Evolutionary conservation across 192 early-diverging fungal species (phyloP).

Genomic region (Coemansia sp.): DNA sequence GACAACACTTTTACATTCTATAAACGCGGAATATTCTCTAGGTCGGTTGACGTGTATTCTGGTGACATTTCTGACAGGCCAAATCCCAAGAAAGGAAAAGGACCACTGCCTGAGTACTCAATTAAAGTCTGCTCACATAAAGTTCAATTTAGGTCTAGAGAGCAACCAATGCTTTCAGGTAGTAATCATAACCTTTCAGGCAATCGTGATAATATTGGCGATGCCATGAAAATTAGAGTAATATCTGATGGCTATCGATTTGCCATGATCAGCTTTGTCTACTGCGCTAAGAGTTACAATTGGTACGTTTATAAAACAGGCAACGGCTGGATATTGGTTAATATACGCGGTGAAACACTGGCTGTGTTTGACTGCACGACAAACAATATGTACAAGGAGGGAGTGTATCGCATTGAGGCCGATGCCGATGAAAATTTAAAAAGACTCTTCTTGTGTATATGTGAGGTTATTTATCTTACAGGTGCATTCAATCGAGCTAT

Average conservation of each 20-base stretch:
- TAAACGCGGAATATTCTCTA: not conserved
- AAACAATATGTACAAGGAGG: not conserved
- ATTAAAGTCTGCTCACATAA: not conserved
- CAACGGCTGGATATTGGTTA: not conserved
- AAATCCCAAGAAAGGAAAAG: not conserved
- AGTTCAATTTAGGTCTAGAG: too few species aligned
- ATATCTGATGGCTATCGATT: not conserved
- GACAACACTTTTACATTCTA: not conserved
- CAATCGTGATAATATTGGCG: not conserved
- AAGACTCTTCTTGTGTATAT: not conserved
- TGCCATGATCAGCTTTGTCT: not conserved
- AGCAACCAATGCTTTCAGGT: not conserved
- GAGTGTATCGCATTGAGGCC: not conserved
- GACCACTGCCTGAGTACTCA: not conserved
- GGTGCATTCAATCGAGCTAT: too few species aligned
- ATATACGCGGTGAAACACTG: not conserved
- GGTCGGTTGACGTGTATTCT: not conserved
- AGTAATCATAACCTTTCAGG: not conserved
- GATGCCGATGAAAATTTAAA: not conserved
- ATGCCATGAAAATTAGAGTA: not conserved
- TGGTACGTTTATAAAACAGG: not conserved
- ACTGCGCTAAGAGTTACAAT: too few species aligned
- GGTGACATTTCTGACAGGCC: not conserved
- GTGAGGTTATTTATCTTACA: too few species aligned
- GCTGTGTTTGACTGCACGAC: not conserved